Base-by-base conservation (phyloP, 371 early-diverging fungal species). In the Entomophthora muscae region DNA sequence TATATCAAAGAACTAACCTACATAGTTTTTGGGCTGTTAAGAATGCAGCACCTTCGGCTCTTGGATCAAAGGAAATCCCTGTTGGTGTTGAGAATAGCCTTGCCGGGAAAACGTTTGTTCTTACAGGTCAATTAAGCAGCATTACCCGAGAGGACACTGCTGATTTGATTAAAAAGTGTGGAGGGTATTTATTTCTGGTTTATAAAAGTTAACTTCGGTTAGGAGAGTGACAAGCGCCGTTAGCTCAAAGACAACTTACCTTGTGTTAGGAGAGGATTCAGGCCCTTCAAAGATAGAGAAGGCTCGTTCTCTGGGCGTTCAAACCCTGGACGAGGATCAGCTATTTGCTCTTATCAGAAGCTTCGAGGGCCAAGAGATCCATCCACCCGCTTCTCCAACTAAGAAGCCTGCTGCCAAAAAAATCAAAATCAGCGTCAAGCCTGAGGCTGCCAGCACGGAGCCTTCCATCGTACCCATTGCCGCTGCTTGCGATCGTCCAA, bases 211-310 rank as follows among this genome's bases (percentile, higher is more conserved):
- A 42, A 67, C 5, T 61, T n/a, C n/a, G n/a, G n/a, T n/a, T 70
- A 89, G 95, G 22, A 77, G 92, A 61, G 83, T 91, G 2, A 97
- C 98, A 0, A 71, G 78, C 0, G 75, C 83, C 1, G 84, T 90
- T 24, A 92, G 93, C 67, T 84, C 88, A 7, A 91, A 87, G 66
- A 99, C 99, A 0, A 79, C 83, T 0, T 97, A 84, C 73, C 71
- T 99, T 23, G 80, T 99, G 0, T 78, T 86, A 3, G 96, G 96
- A 13, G 87, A 90, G 5, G 96, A 96, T 53, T 88, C 98, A 17
- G 99, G 99, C 1, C 83, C 80, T 52, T 75, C 82, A 24, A 99
- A 99, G 73, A 68, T 90, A 3, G 79, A 82, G 30, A 95, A 96
- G 70, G 95, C 91, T 21, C 77, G 85, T 64, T 71, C 80, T 10